Base-by-base conservation (phyloP, 331 rosid species). In the Erythrophleum ivorense region DNA sequence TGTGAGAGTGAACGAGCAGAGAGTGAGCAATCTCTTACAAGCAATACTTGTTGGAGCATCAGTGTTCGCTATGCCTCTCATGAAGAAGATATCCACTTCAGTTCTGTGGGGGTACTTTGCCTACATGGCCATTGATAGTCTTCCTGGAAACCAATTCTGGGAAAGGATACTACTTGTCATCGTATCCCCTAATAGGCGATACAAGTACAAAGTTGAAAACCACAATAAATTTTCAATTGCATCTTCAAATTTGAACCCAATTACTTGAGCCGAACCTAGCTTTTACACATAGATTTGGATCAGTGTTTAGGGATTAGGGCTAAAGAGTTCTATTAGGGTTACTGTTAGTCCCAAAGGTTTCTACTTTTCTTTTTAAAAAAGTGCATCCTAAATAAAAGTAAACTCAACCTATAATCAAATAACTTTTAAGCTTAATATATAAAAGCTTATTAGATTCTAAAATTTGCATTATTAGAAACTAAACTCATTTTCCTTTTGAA, bases 71-170 rank as follows among this genome's bases (percentile, higher is more conserved):
- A 87, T 95, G 87, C 96, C 97, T 66, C 82, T 69, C 71, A 86
- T 95, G 18, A 93, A 86, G 85, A 89, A 81, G 88, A 91, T 95
- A 70, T 97, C 97, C 31, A 91, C 97, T 74, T 91, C 98, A 2
- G 95, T 95, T 81, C 85, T 92, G 14, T 94, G 98, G 97, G 97
- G 98, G 29, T 95, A 92, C 72, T 95, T 95, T 54, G 95, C 97
- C 4, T 95, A 83, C 86, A 95, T 93, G 97, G 97, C 98, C 76
- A 91, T 93, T 29, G 97, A 95, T 76, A 95, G 98, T 87, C 97
- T 95, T 79, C 97, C 94, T 0, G 96, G 98, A 31, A 95, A 91
- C 84, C 98, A 93, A 54, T 93, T 95, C 71, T 95, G 98, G 98
- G 97, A 95, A 88, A 93, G 98, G 78, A 82, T 89, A 65, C 80